phyloP scores from a whole-genome alignment of 805 yeast species.

The Metschnikowia noctiluminum region DNA sequence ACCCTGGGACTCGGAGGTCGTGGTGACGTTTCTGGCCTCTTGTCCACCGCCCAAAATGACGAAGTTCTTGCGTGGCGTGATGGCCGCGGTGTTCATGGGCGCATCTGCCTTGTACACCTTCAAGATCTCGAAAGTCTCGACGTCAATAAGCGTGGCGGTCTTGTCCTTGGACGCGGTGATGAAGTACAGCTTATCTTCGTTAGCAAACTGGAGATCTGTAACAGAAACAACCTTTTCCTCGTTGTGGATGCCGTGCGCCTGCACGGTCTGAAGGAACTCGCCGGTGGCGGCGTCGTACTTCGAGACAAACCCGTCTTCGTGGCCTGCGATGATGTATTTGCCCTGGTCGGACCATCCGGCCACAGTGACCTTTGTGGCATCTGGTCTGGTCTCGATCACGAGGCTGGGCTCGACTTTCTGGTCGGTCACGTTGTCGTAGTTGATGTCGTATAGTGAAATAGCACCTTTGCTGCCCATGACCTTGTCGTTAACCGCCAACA shows the following conservation, averaged over 20 bases:
- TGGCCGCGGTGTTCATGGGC: constrained; percentile 80
- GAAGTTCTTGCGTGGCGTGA: constrained; percentile 89
- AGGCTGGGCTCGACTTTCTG: constrained; percentile 56
- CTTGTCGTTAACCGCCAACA: constrained; percentile 80
- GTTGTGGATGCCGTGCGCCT: constrained; percentile 67
- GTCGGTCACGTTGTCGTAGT: constrained; percentile 40
- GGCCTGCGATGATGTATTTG: constrained; percentile 76
- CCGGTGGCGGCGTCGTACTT: constrained; percentile 79
- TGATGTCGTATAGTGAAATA: constrained; percentile 63
- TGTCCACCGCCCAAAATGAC: constrained; percentile 98
- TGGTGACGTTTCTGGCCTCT: constrained; percentile 96
- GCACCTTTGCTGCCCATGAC: constrained; percentile 89
- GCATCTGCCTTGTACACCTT: constrained; percentile 84
- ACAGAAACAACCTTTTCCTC: constrained; percentile 45
- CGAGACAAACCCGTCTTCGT: constrained; percentile 79
- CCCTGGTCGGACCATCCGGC: constrained; percentile 87
- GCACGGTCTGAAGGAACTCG: constrained; percentile 53
- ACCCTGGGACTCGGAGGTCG: constrained; percentile 92
- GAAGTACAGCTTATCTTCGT: constrained; percentile 79
- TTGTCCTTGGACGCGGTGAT: constrained; percentile 92
- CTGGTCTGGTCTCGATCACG: constrained; percentile 56
- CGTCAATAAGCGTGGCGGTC: constrained; percentile 73
- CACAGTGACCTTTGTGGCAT: constrained; percentile 62
- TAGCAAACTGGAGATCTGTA: constrained; percentile 86
- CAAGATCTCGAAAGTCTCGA: constrained; percentile 65